A percentile compares a stretch with the other conserved stretches of the same genome.
Conservation (phyloP, 1,139 yeast genomes). For the Magnusiomyces magnusii region DNA sequence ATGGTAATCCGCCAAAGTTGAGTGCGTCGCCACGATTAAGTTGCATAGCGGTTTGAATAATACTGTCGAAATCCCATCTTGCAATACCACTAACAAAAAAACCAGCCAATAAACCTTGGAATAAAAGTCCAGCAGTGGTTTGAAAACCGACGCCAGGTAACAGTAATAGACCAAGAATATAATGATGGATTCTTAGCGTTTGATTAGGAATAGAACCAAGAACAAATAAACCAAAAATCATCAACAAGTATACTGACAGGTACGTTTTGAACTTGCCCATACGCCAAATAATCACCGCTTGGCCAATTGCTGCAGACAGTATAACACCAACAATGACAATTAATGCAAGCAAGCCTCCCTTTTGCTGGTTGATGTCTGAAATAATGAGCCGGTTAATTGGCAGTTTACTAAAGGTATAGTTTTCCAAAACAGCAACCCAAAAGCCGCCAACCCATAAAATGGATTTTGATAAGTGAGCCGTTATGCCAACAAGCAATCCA, state of each 20-base stretch:
- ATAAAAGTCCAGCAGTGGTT: constrained; percentile 62
- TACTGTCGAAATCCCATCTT: constrained; percentile 90
- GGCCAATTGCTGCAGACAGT: constrained; percentile 50
- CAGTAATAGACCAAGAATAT: constrained; percentile 67
- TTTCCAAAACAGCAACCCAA: constrained; percentile 82
- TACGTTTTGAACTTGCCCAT: constrained; percentile 65
- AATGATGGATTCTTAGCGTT: constrained; percentile 80
- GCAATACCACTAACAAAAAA: constrained; percentile 77
- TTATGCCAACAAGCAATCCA: constrained; percentile 27
- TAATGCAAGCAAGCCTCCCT: constrained; percentile 70
- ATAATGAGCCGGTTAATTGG: constrained; percentile 80
- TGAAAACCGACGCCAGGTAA: constrained; percentile 66
- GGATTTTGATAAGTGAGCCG: constrained; percentile 43
- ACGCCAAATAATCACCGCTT: constrained; percentile 73
- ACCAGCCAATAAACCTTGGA: constrained; percentile 82
- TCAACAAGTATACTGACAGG: constrained; percentile 42
- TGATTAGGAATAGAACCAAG: constrained; percentile 57
- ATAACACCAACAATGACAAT: constrained; percentile 42
- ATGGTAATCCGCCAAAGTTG: constrained; percentile 46
- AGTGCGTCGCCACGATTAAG: constrained; percentile 70
- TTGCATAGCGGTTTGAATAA: constrained; percentile 67
- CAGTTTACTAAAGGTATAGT: constrained; percentile 77
- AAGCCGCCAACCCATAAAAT: constrained; percentile 71
- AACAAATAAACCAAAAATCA: constrained; percentile 42
- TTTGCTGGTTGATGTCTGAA: constrained; percentile 60